A percentile compares a stretch with the other conserved stretches of the same genome.
These are phyloP conservation scores for Phytophthora europaea DNA, from an alignment of 352 stramenopile species.

Conservation along the genomic window DNA sequence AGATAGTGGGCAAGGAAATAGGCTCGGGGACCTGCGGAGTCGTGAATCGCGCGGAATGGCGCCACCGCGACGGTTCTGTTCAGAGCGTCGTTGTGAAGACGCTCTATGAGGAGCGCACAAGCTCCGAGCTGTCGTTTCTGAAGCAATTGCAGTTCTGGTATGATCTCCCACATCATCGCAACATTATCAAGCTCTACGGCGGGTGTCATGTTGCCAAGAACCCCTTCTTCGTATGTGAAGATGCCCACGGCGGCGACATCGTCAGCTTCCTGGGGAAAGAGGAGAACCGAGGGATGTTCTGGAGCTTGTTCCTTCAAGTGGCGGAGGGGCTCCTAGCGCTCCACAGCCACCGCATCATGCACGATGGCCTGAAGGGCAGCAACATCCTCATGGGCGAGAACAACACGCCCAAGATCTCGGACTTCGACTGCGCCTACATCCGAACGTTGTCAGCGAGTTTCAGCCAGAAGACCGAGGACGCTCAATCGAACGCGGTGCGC, in stretches of 20 bases:
- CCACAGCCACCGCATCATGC: conserved; percentile 59
- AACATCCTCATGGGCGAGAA: conserved; percentile 77
- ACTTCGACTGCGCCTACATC: conserved; percentile 35
- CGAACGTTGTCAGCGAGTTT: conserved; percentile 13
- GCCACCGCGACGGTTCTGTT: conserved; percentile 14
- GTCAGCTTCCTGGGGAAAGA: conserved; percentile 22
- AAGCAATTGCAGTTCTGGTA: conserved; percentile 46
- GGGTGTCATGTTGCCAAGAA: conserved; percentile 36
- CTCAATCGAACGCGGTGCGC: conserved; percentile 15
- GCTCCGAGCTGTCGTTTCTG: conserved; percentile 16
- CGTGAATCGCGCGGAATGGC: conserved; percentile 2
- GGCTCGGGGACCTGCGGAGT: not conserved
- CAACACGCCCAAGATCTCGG: conserved; percentile 30
- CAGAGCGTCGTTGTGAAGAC: conserved; percentile 25
- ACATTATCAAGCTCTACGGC: conserved; percentile 44
- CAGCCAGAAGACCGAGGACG: conserved; percentile 8
- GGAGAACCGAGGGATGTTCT: conserved; percentile 13
- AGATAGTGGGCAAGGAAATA: not conserved
- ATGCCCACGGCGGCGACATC: conserved; percentile 29
- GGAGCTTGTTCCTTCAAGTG: conserved; percentile 31
- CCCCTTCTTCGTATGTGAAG: conserved; percentile 46
- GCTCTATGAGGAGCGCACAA: not conserved
- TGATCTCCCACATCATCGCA: conserved; percentile 30
- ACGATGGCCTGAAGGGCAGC: conserved; percentile 85
- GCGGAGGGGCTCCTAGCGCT: conserved; percentile 62